Evolutionary conservation across 2,329 filamentous ascomycete species (phyloP), one percentile per base, ranked within the genome.

Genomic region (Xylaria sp.): DNA sequence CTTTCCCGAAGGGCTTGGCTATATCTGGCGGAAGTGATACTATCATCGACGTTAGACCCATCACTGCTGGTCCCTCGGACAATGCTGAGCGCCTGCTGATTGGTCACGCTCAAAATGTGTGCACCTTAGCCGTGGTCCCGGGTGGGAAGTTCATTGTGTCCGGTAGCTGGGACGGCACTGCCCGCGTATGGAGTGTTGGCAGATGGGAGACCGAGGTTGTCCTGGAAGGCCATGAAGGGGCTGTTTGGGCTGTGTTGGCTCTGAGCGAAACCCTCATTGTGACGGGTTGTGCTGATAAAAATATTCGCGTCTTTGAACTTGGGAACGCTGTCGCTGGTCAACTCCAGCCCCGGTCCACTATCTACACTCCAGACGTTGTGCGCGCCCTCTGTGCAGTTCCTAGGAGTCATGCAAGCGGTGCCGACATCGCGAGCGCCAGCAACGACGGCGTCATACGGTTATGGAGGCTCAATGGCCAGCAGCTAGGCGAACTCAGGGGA

Each of bases 381-480:
- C 90, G 96, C 69, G 94, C 94, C n/a, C 85, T 99, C 10, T 95
- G 92, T 80, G 90, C 89, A 75, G 84, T 98, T n/a, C 91, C 93
- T 0, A 79, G 85, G 28, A 88, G 88, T 31, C 93, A 97, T 78
- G 86, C 91, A 18, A 94, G 91, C 25, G 92, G 93, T 13, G 95
- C 94, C 20, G 91, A 97, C n/a, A 94, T 99, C 79, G 96, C 94
- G 55, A 97, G 94, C 52, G 94, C 96, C 18, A 93, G 94, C 74
- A 99, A 98, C 77, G 96, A 99, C 77, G 93, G 94, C 33, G 84
- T 94, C 23, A 92, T 99, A 70, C 89, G 94, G 55, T 81, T 98
- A 4, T 99, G 94, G 92, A 96, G 91, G 43, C 78, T 97, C 31
- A 88, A 91, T 62, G 96, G 96, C 0, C 85, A 91, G 59, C 87